Conservation (phyloP, 495 filamentous ascomycete genomes). For the Aspergillus conjunctus region DNA sequence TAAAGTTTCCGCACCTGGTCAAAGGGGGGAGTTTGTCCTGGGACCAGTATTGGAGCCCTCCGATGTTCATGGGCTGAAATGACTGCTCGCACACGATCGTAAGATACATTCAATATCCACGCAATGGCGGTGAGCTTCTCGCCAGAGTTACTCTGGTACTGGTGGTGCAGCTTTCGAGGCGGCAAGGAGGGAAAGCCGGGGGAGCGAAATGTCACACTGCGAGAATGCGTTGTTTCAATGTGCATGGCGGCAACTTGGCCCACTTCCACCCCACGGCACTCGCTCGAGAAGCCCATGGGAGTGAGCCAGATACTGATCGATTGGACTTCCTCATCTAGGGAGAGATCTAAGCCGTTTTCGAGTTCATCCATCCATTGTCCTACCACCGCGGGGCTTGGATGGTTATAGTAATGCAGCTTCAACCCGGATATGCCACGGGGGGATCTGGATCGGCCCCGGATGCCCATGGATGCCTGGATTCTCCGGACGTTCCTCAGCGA, state of each 20-base stretch:
- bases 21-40: conserved; percentile 13
- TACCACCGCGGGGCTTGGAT: conserved; percentile 17
- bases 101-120: conserved; percentile 14
- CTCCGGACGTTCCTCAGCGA: conserved; percentile 23
- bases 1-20: conserved; percentile 21
- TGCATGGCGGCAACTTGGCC: conserved; percentile 17
- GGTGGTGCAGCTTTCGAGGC: conserved; percentile 4
- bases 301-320: conserved; percentile 18
- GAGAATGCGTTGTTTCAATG: conserved; percentile 17
- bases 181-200: conserved; percentile 8
- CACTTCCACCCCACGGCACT: not conserved
- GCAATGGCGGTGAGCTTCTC: conserved; percentile 21
- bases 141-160: conserved; percentile 7
- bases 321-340: conserved; percentile 12
- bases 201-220: conserved; percentile 15
- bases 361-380: conserved; percentile 23
- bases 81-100: conserved; percentile 17
- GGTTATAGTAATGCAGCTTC: conserved; percentile 20
- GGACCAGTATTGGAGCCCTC: conserved; percentile 7
- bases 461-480: conserved; percentile 21
- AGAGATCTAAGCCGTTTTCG: conserved; percentile 19
- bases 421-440: conserved; percentile 21
- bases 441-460: conserved; percentile 17
- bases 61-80: conserved; percentile 5
- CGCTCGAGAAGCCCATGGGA: conserved; percentile 4